phyloP scores from a whole-genome alignment of 2,329 filamentous ascomycete species.

The Phaeosphaeria sp. region DNA sequence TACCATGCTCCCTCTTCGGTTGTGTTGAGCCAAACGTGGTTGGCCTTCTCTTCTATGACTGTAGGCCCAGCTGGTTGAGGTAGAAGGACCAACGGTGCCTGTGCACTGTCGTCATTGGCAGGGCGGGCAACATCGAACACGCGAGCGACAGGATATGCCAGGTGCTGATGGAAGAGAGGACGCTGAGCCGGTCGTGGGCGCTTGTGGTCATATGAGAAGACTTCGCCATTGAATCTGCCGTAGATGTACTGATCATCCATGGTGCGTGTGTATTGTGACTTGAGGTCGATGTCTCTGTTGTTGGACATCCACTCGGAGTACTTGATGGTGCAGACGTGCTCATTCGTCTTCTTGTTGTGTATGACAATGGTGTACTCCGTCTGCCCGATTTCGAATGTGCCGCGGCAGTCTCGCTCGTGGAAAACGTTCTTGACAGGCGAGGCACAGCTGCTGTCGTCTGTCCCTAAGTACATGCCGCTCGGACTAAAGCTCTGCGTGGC shows the following conservation, averaged over 20 bases:
- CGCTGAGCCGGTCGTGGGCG: slow-evolving; percentile 44
- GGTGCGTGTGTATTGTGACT: slow-evolving; percentile 78
- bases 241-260: slow-evolving; percentile 91
- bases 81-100: slow-evolving; percentile 81
- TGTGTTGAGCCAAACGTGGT: slow-evolving; percentile 79
- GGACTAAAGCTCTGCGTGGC: slow-evolving; percentile 86
- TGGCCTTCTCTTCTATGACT: slow-evolving; percentile 48
- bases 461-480: slow-evolving; percentile 67
- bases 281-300: slow-evolving; percentile 85
- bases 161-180: slow-evolving; percentile 60
- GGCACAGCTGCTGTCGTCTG: slow-evolving; percentile 80
- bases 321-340: slow-evolving; percentile 84
- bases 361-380: slow-evolving; percentile 92
- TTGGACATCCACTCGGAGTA: slow-evolving; percentile 97
- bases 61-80: slow-evolving; percentile 79
- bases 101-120: slow-evolving; percentile 67
- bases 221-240: slow-evolving; percentile 81
- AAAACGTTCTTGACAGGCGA: slow-evolving; percentile 61
- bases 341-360: slow-evolving; percentile 73
- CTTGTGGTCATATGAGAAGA: slow-evolving; percentile 79
- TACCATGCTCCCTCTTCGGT: slow-evolving; percentile 92
- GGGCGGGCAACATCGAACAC: slow-evolving; percentile 89
- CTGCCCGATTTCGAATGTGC: slow-evolving; percentile 79
- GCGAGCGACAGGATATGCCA: slow-evolving; percentile 79
- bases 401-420: slow-evolving; percentile 73